These are phyloP conservation scores for Chiua virens DNA, from an alignment of 768 basidiomycete genomes.

Conservation along the genomic window DNA sequence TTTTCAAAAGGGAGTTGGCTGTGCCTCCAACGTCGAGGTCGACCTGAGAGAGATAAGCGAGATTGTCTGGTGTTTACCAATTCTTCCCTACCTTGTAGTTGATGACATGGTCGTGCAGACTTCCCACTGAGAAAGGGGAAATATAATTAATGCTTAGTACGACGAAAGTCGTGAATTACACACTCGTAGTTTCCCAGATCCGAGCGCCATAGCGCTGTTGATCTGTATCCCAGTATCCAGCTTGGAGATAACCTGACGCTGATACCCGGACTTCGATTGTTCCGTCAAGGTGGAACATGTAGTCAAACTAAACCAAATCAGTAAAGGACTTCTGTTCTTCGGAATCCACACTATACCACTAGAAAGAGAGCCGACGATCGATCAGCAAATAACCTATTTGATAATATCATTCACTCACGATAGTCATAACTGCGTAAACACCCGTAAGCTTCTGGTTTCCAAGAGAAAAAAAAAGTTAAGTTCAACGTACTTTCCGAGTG, in stretches of 20 bases:
- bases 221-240: constrained; percentile 53
- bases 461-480: neutral
- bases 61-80: neutral
- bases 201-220: constrained; percentile 53
- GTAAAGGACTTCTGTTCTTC: neutral
- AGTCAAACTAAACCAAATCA: constrained; percentile 50
- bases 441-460: neutral
- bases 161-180: constrained; percentile 15
- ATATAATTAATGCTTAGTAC: neutral
- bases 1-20: constrained; percentile 55
- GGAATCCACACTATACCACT: constrained; percentile 30
- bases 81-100: constrained; percentile 48
- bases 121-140: constrained; percentile 48
- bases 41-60: constrained; percentile 36
- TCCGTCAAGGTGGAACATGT: constrained; percentile 64
- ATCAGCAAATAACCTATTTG: neutral
- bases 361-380: neutral
- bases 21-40: constrained; percentile 64
- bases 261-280: constrained; percentile 68
- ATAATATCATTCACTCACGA: constrained; percentile 34
- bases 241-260: constrained; percentile 69
- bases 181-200: constrained; percentile 57
- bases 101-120: constrained; percentile 66
- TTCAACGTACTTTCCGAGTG: constrained; percentile 58
- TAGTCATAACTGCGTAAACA: constrained; percentile 52